Percentiles rank a stretch among this genome's conserved stretches.
These are phyloP conservation scores for Furcasterigmium furcatum DNA, from an alignment of 2,329 filamentous ascomycete species.

Conservation along the genomic window DNA sequence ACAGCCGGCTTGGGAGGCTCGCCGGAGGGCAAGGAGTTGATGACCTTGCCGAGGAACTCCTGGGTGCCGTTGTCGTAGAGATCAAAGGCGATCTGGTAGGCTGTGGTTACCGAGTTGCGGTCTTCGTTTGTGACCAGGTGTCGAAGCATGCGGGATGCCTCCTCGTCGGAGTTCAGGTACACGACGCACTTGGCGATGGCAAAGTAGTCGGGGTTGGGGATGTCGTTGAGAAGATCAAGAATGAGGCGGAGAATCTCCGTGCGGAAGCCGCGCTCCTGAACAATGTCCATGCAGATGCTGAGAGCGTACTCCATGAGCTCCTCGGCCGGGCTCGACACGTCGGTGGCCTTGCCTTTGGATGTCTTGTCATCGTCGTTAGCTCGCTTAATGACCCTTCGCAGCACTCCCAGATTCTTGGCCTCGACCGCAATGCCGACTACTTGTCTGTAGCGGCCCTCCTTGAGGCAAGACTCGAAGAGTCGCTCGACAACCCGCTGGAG, in stretches of 20 bases:
- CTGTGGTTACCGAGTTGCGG: constrained; percentile 73
- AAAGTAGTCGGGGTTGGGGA: constrained; percentile 92
- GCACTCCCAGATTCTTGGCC: constrained; percentile 84
- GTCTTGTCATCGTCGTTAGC: constrained; percentile 84
- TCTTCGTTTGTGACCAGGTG: constrained; percentile 80
- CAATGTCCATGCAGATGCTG: constrained; percentile 95
- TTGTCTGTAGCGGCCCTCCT: constrained; percentile 84
- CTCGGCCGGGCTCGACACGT: constrained; percentile 60
- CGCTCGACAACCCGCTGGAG: constrained; percentile 82
- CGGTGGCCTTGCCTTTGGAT: constrained; percentile 56
- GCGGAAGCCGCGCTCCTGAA: constrained; percentile 86
- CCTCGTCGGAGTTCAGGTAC: constrained; percentile 86
- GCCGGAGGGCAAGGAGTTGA: constrained; percentile 68
- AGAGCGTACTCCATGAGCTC: constrained; percentile 96
- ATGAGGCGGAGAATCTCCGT: constrained; percentile 85
- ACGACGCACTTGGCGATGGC: constrained; percentile 97
- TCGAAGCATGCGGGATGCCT: constrained; percentile 82
- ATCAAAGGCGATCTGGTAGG: constrained; percentile 97
- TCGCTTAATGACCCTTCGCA: constrained; percentile 81
- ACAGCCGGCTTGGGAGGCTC: constrained; percentile 31
- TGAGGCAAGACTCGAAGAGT: constrained; percentile 86
- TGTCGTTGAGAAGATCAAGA: constrained; percentile 90
- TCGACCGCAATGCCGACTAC: constrained; percentile 97
- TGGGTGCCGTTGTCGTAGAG: constrained; percentile 98
- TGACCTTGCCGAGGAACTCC: constrained; percentile 89